phyloP scores from a whole-genome alignment of 2,329 filamentous ascomycete genomes.

The Dothistroma septosporum region DNA sequence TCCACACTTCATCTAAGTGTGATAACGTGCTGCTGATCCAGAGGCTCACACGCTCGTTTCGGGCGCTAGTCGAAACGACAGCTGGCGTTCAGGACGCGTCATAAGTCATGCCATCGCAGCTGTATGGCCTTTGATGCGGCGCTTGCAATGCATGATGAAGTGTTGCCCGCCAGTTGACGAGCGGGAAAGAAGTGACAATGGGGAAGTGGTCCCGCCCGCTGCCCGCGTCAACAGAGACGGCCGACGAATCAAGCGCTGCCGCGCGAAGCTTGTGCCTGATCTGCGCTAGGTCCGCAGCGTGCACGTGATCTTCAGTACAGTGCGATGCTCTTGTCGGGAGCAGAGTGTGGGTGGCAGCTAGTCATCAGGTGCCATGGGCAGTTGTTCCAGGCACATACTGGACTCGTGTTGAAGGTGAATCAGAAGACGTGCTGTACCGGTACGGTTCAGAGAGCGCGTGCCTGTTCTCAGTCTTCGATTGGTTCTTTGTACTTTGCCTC shows the following conservation, averaged over 20 bases:
- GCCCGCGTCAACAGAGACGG: no score
- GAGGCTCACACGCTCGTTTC: not conserved
- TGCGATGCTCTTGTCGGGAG: no score
- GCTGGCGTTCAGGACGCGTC: not conserved
- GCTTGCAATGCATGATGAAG: not conserved
- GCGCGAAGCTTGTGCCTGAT: not conserved
- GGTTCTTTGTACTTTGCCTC: no score
- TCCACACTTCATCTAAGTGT: not conserved
- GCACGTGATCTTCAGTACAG: not conserved
- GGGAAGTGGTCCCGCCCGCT: not conserved
- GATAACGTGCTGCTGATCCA: not conserved
- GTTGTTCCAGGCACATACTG: no score
- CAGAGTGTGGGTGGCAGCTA: no score
- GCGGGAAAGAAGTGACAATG: not conserved
- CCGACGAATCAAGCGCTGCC: not conserved
- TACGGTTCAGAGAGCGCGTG: no score
- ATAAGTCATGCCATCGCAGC: not conserved
- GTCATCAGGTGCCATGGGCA: no score
- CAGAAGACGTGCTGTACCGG: no score
- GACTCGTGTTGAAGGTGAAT: no score
- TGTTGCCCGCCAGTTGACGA: not conserved
- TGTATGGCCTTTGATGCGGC: not conserved
- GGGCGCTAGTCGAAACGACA: not conserved
- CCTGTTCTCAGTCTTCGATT: no score
- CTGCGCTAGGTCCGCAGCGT: not conserved